A percentile compares a stretch with the other conserved stretches of the same genome.
Conservation (phyloP, 2,329 filamentous ascomycete genomes). For the Leptographium wingfieldii region DNA sequence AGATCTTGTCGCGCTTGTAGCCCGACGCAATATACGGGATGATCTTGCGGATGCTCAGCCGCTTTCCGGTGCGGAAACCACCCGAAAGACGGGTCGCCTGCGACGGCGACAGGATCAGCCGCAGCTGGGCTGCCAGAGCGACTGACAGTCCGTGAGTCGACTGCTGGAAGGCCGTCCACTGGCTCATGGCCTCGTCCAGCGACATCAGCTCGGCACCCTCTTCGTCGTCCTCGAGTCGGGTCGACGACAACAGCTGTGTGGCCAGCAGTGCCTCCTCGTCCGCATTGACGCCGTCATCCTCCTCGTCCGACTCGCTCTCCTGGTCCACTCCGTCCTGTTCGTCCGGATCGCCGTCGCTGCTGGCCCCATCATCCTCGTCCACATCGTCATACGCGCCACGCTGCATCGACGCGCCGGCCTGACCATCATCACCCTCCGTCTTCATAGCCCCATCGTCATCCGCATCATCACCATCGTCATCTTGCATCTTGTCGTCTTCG, state of each 20-base stretch:
- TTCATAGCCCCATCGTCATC: constrained; percentile 29
- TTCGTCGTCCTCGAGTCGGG: constrained; percentile 43
- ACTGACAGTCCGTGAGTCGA: constrained; percentile 78
- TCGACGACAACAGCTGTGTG: constrained; percentile 52
- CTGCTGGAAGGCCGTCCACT: constrained; percentile 78
- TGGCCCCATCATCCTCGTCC: constrained; percentile 1
- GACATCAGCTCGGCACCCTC: constrained; percentile 28
- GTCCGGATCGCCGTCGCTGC: background rate
- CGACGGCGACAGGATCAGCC: constrained; percentile 87
- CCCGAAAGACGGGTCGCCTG: constrained; percentile 93
- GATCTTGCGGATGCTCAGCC: constrained; percentile 98
- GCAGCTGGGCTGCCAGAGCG: constrained; percentile 83
- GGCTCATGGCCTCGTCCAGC: constrained; percentile 47
- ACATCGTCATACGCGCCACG: constrained; percentile 42
- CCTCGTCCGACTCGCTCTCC: constrained; percentile 15
- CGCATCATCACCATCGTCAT: constrained; percentile 2
- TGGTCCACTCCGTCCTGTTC: constrained; percentile 3
- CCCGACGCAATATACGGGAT: constrained; percentile 97
- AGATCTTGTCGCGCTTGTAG: constrained; percentile 99
- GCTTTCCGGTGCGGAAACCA: constrained; percentile 93
- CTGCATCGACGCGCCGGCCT: constrained; percentile 46
- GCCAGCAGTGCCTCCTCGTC: constrained; percentile 38
- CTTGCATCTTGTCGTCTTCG: constrained; percentile 21
- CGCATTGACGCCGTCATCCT: constrained; percentile 38
- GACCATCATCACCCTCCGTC: constrained; percentile 37